phyloP scores from a whole-genome alignment of 805 yeast species.

The Metschnikowia similis region DNA sequence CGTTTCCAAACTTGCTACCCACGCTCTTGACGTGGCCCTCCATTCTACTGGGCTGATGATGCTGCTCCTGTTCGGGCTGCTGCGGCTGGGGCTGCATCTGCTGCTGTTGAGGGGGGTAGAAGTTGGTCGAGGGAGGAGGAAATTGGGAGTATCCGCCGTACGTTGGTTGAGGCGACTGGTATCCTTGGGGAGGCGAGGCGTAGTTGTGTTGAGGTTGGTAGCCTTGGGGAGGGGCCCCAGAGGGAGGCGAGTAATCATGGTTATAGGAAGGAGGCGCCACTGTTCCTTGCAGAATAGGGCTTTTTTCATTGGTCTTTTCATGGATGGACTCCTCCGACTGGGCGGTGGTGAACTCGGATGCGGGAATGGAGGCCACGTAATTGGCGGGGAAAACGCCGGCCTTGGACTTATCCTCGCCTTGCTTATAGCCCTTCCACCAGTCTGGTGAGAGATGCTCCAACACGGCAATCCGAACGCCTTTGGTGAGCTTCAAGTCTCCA shows the following conservation, averaged over 20 bases:
- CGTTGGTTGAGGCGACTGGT: constrained; percentile 24
- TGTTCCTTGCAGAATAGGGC: too few relatives aligned
- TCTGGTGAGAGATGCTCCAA: constrained; percentile 71
- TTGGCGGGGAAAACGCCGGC: constrained; percentile 89
- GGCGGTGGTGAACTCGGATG: constrained; percentile 26
- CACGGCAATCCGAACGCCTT: constrained; percentile 69
- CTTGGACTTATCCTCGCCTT: constrained; percentile 33
- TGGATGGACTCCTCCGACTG: constrained; percentile 16
- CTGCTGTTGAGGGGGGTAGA: constrained; percentile 34
- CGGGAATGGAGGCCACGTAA: constrained; percentile 54
- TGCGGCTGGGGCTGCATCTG: constrained; percentile 20
- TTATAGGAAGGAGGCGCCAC: constrained; percentile 2
- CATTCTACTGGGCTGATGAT: constrained; percentile 15
- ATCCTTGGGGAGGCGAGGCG: constrained; percentile 1
- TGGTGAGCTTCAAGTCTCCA: constrained; percentile 62
- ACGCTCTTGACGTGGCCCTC: constrained; percentile 48
- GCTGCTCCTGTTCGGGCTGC: constrained; percentile 17
- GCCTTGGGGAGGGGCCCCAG: constrained; percentile 1
- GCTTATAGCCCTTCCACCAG: constrained; percentile 82
- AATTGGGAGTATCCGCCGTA: constrained; percentile 40
- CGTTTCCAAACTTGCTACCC: constrained; percentile 80
- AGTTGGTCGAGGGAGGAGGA: constrained; percentile 49
- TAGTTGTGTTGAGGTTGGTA: constrained; percentile 4
- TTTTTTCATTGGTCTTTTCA: background rate
- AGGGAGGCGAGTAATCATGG: background rate